A percentile compares a stretch with the other conserved stretches of the same genome.
Evolutionary conservation across 345 rosid genomes (phyloP).

Genomic region (Eucalyptus viminalis): DNA sequence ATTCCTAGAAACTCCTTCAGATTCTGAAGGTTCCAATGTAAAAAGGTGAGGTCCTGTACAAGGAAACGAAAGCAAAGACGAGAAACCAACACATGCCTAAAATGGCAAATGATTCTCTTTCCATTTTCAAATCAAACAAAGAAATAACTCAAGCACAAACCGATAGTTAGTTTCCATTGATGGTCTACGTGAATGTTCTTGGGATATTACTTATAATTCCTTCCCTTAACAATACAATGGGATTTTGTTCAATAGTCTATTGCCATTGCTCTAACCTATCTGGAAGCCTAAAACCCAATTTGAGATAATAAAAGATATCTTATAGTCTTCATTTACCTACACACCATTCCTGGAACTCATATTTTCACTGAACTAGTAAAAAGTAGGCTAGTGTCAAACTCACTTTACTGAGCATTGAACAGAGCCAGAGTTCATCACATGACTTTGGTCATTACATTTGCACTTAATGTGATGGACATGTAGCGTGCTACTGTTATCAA

Average conservation of each 20-base stretch:
- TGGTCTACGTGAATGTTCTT: not conserved
- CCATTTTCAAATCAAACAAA: not conserved
- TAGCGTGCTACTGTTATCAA: not conserved
- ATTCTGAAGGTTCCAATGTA: constrained; percentile 12
- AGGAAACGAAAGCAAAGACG: not conserved
- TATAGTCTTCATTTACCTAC: not conserved
- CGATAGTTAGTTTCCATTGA: not conserved
- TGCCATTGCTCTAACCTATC: not conserved
- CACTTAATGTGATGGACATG: not conserved
- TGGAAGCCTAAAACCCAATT: not conserved
- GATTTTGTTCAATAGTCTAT: not conserved
- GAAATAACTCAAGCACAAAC: not conserved
- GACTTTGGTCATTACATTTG: not conserved
- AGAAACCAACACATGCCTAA: not conserved
- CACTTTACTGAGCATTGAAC: not conserved
- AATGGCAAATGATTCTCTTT: not conserved
- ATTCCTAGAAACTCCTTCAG: constrained; percentile 63
- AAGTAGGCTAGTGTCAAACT: not conserved
- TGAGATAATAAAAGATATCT: not conserved
- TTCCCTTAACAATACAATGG: not conserved
- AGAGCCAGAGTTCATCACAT: not conserved
- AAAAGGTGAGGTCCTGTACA: not conserved
- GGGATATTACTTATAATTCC: not conserved
- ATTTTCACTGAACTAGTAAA: not conserved
- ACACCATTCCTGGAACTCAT: not conserved